Percentiles rank a stretch among this genome's conserved stretches.
phyloP scores from a whole-genome alignment of 371 early-diverging fungal genomes.

The Astathelohania contejeani region DNA sequence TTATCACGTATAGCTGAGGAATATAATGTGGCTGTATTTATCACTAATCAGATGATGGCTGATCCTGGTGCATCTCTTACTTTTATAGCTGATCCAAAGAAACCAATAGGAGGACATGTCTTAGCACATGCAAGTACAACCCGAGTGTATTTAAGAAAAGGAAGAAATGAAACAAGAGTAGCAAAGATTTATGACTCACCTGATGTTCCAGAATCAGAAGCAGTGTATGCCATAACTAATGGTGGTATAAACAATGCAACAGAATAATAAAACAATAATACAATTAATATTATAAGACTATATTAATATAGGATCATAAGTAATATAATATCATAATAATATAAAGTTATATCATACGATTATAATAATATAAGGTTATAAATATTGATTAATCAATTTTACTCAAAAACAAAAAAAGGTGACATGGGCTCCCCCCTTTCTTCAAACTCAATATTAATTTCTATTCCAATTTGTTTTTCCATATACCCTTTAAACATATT shows the following conservation, averaged over 20 bases:
- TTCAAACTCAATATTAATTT: conserved; percentile 6
- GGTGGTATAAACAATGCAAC: conserved; percentile 13
- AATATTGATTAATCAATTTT: not conserved
- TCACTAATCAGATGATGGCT: conserved; percentile 62
- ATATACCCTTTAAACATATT: conserved; percentile 16
- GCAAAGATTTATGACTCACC: conserved; percentile 74
- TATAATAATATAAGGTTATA: not conserved
- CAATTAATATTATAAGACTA: no score
- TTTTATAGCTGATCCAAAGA: conserved; percentile 68
- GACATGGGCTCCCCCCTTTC: conserved; percentile 20
- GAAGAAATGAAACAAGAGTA: conserved; percentile 64
- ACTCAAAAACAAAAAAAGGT: conserved; percentile 28
- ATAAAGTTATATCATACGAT: not conserved
- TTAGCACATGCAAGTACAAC: conserved; percentile 54
- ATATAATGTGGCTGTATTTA: conserved; percentile 58
- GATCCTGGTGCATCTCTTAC: conserved; percentile 56
- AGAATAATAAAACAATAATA: conserved; percentile 5
- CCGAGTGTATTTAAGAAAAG: conserved; percentile 64
- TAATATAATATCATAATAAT: not conserved
- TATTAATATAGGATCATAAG: conserved; percentile 3
- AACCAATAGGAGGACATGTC: conserved; percentile 65
- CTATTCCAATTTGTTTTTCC: conserved; percentile 8
- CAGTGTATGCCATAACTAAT: conserved; percentile 12
- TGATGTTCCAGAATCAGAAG: conserved; percentile 38
- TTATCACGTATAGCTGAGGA: conserved; percentile 62